Evolutionary conservation across 257 asterid genomes (phyloP).

Genomic region (Cinchona pubescens): DNA sequence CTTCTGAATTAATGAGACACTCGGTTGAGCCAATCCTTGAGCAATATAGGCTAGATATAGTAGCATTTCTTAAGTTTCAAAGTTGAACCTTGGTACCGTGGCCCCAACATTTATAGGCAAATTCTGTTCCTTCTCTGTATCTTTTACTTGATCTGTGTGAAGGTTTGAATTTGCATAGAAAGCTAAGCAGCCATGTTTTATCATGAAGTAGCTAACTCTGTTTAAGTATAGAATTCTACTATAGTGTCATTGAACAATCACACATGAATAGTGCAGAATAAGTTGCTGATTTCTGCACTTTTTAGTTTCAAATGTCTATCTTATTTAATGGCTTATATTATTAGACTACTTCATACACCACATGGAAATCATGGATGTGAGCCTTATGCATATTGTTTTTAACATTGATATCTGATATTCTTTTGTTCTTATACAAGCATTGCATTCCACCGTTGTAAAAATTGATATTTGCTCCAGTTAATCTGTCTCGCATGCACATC

Average conservation of each 20-base stretch:
- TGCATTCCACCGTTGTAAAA: too few species aligned
- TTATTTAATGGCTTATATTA: too few species aligned
- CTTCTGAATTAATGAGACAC: constrained; percentile 71
- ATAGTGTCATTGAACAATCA: background rate
- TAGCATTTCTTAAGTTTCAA: constrained; percentile 83
- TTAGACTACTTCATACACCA: too few species aligned
- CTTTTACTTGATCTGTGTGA: background rate
- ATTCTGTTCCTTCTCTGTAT: background rate
- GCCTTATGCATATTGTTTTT: too few species aligned
- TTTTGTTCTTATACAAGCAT: too few species aligned
- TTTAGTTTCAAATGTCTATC: too few species aligned
- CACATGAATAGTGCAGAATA: background rate
- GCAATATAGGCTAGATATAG: constrained; percentile 69
- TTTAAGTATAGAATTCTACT: too few species aligned
- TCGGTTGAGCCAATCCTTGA: constrained; percentile 86
- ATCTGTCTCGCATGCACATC: too few species aligned
- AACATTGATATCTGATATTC: too few species aligned
- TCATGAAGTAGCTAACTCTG: background rate
- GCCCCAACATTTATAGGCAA: constrained; percentile 89
- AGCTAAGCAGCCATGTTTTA: background rate
- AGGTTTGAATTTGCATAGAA: background rate
- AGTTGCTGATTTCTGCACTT: background rate
- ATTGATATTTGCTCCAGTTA: too few species aligned
- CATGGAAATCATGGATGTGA: too few species aligned
- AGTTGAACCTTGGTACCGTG: constrained; percentile 83